Percentiles rank a stretch among this genome's conserved stretches.
Conservation (phyloP, 495 filamentous ascomycete genomes). For the Aspergillus ellipticus region DNA sequence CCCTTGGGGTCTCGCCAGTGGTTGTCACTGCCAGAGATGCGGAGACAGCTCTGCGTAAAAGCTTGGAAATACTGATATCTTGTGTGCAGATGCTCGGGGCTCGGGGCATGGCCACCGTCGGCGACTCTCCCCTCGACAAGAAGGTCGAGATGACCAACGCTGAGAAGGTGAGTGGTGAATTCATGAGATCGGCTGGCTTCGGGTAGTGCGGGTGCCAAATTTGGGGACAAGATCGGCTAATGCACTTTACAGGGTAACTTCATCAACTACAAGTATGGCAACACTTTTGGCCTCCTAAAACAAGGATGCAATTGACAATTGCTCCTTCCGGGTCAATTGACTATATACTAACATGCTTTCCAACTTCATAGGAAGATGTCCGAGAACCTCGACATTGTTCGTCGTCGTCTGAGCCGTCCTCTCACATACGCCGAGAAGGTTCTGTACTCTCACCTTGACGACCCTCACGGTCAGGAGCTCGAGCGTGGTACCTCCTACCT, state of each 20-base stretch:
- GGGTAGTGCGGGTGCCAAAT: conserved; percentile 8
- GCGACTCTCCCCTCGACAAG: conserved; percentile 60
- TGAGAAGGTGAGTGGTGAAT: conserved; percentile 55
- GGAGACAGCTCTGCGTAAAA: not conserved
- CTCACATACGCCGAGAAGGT: conserved; percentile 98
- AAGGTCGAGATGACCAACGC: conserved; percentile 81
- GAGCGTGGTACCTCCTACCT: conserved; percentile 94
- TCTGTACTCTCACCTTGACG: conserved; percentile 97
- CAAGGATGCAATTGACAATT: not conserved
- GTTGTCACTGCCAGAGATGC: conserved; percentile 4
- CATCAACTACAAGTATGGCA: conserved; percentile 71
- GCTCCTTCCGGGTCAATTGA: not conserved
- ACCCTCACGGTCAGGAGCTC: conserved; percentile 93
- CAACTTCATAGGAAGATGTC: conserved; percentile 83
- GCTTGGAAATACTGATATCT: conserved; percentile 21
- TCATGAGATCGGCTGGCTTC: conserved; percentile 6
- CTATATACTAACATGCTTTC: conserved; percentile 30
- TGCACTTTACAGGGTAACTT: conserved; percentile 56
- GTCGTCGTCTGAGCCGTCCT: conserved; percentile 81
- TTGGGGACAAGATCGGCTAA: conserved; percentile 18
- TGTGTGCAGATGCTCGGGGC: conserved; percentile 41
- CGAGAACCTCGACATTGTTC: conserved; percentile 91
- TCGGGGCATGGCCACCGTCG: conserved; percentile 60
- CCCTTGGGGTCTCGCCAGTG: conserved; percentile 2
- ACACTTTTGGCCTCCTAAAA: not conserved